Evolutionary conservation across 768 basidiomycete species (phyloP).

Genomic region (Serpula lacrymans): DNA sequence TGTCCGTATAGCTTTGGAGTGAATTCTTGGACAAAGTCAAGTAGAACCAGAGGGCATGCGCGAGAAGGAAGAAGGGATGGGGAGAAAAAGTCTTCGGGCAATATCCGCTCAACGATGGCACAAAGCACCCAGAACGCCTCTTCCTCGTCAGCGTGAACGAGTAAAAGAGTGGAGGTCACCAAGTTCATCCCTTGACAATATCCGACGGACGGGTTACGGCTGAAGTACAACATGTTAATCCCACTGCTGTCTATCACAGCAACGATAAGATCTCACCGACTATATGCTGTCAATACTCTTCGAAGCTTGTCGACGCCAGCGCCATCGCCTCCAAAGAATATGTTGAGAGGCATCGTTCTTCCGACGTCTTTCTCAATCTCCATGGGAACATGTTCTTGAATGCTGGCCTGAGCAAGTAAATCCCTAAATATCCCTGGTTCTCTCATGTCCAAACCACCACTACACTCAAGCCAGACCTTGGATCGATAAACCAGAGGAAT

Average conservation of each 20-base stretch:
- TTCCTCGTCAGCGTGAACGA: slow-evolving; percentile 93
- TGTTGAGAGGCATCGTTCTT: slow-evolving; percentile 87
- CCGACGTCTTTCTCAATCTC: slow-evolving; percentile 98
- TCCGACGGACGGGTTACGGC: slow-evolving; percentile 88
- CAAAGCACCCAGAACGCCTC: slow-evolving; percentile 95
- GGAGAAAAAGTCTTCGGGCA: slow-evolving; percentile 93
- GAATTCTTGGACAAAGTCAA: slow-evolving; percentile 80
- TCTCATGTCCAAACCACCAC: slow-evolving; percentile 85
- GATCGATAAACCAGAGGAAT: slow-evolving; percentile 86
- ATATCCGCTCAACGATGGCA: slow-evolving; percentile 82
- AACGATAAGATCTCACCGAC: slow-evolving; percentile 55
- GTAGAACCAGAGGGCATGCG: slow-evolving; percentile 87
- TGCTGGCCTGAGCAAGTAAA: slow-evolving; percentile 55
- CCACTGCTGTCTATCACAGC: not conserved
- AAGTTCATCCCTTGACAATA: slow-evolving; percentile 97
- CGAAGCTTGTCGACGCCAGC: slow-evolving; percentile 90
- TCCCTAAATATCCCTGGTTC: slow-evolving; percentile 92
- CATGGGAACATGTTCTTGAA: slow-evolving; percentile 45
- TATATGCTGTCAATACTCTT: slow-evolving; percentile 87
- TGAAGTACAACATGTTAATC: slow-evolving; percentile 24
- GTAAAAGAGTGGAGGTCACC: slow-evolving; percentile 88
- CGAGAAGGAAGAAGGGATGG: slow-evolving; percentile 89
- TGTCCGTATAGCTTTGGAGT: slow-evolving; percentile 75
- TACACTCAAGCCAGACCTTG: slow-evolving; percentile 92
- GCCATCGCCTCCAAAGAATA: slow-evolving; percentile 97